Evolutionary conservation across 2,329 filamentous ascomycete species (phyloP).

Genomic region (Colletotrichum gloeosporioides): DNA sequence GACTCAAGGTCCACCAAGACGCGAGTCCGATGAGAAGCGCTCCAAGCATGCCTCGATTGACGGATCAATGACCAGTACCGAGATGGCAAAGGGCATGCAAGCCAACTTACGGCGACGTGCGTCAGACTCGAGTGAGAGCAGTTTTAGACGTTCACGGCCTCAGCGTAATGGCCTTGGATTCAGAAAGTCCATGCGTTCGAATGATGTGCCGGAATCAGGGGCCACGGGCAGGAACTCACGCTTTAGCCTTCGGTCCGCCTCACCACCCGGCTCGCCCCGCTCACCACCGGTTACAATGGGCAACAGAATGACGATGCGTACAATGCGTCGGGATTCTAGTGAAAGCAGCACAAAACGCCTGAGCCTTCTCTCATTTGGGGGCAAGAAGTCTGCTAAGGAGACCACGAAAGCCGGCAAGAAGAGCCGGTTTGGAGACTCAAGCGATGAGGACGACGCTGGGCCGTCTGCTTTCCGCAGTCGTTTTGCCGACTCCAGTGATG

Average conservation of each 20-base stretch:
- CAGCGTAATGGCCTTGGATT: constrained; percentile 62
- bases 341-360: constrained; percentile 40
- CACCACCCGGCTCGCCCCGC: constrained; percentile 64
- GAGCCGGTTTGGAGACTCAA: constrained; percentile 66
- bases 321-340: constrained; percentile 47
- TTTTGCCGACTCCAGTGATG: constrained; percentile 77
- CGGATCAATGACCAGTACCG: constrained; percentile 18
- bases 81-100: constrained; percentile 24
- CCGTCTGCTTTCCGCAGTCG: constrained; percentile 56
- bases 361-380: constrained; percentile 48
- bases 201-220: constrained; percentile 46
- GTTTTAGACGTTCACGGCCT: constrained; percentile 73
- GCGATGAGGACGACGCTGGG: constrained; percentile 60
- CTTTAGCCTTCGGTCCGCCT: constrained; percentile 74
- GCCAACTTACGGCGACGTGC: constrained; percentile 54
- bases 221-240: constrained; percentile 34
- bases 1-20: not conserved
- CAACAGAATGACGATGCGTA: constrained; percentile 45
- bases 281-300: constrained; percentile 44
- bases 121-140: constrained; percentile 78
- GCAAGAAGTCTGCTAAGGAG: constrained; percentile 39
- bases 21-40: not conserved
- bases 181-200: constrained; percentile 74
- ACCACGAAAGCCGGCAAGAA: constrained; percentile 39
- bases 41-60: constrained; percentile 8